A percentile compares a stretch with the other conserved stretches of the same genome.
Evolutionary conservation across 2,329 filamentous ascomycete genomes (phyloP).

Genomic region (Chrysoporthe deuterocubensis): DNA sequence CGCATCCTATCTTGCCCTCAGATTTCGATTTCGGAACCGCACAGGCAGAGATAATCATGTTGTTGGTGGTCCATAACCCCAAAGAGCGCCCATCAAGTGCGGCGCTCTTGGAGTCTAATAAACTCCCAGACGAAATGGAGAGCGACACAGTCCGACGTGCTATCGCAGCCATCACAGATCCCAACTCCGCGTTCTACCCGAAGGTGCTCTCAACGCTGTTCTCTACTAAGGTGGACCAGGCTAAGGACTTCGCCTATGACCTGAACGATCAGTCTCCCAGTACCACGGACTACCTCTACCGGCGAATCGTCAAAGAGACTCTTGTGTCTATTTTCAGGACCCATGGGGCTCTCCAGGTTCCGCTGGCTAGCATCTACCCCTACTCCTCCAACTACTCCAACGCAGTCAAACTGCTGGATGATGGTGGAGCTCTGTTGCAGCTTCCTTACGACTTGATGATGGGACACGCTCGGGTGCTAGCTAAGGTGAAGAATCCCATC

Average conservation of each 20-base stretch:
- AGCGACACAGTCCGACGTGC: conserved; percentile 87
- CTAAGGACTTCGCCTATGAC: conserved; percentile 82
- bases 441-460: conserved; percentile 93
- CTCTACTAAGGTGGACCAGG: conserved; percentile 72
- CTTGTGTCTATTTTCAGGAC: conserved; percentile 80
- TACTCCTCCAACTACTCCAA: conserved; percentile 79
- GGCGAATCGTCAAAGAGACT: conserved; percentile 73
- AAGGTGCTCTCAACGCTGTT: conserved; percentile 90
- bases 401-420: conserved; percentile 79
- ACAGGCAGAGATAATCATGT: conserved; percentile 78
- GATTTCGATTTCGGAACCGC: conserved; percentile 75
- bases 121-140: conserved; percentile 88
- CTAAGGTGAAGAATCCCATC: conserved; percentile 66
- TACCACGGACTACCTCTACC: conserved; percentile 68
- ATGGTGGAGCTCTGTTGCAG: conserved; percentile 85
- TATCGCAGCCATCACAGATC: conserved; percentile 79
- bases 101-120: conserved; percentile 83
- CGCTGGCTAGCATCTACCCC: conserved; percentile 78
- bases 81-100: conserved; percentile 80
- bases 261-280: conserved; percentile 62
- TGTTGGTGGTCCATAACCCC: conserved; percentile 80
- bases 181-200: conserved; percentile 83
- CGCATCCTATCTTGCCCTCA: conserved; percentile 69
- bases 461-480: conserved; percentile 83
- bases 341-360: conserved; percentile 85